A percentile compares a stretch with the other conserved stretches of the same genome.
These are phyloP conservation scores for Pichia exigua DNA, from an alignment of 805 yeast genomes.

Conservation along the genomic window DNA sequence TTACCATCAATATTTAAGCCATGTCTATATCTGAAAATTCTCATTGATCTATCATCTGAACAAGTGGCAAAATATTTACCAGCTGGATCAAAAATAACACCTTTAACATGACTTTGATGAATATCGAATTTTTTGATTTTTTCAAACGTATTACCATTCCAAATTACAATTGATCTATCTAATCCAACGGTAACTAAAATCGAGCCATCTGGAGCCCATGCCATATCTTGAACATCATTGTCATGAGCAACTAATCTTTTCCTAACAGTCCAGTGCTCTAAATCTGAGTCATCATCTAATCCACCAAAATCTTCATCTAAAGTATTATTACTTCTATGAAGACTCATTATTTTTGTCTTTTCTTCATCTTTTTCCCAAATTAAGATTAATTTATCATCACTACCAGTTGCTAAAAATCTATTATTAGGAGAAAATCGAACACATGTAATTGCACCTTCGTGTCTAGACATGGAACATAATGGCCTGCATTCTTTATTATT, in stretches of 20 bases:
- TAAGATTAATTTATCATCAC: slow-evolving; percentile 85
- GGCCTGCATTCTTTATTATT: slow-evolving; percentile 40
- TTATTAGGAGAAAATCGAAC: slow-evolving; percentile 92
- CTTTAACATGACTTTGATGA: slow-evolving; percentile 93
- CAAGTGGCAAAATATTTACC: slow-evolving; percentile 96
- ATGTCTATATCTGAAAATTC: slow-evolving; percentile 79
- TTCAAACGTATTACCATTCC: slow-evolving; percentile 92
- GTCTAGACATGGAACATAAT: slow-evolving; percentile 85
- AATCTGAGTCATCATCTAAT: slow-evolving; percentile 54
- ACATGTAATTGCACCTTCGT: slow-evolving; percentile 93
- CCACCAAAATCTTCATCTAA: slow-evolving; percentile 32
- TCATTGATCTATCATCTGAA: slow-evolving; percentile 87
- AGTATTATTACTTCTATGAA: slow-evolving; percentile 15
- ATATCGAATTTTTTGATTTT: slow-evolving; percentile 81
- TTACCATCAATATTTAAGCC: slow-evolving; percentile 47
- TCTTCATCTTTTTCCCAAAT: slow-evolving; percentile 91
- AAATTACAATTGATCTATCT: slow-evolving; percentile 84
- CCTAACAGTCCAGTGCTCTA: slow-evolving; percentile 92
- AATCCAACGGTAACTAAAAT: slow-evolving; percentile 89
- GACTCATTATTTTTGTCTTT: slow-evolving; percentile 34
- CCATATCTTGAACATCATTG: slow-evolving; percentile 94
- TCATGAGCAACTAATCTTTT: slow-evolving; percentile 94
- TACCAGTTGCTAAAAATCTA: slow-evolving; percentile 84
- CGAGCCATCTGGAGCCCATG: slow-evolving; percentile 95
- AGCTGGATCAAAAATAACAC: slow-evolving; percentile 96